phyloP scores from a whole-genome alignment of 2,329 filamentous ascomycete genomes.

The Xylaria sp. region DNA sequence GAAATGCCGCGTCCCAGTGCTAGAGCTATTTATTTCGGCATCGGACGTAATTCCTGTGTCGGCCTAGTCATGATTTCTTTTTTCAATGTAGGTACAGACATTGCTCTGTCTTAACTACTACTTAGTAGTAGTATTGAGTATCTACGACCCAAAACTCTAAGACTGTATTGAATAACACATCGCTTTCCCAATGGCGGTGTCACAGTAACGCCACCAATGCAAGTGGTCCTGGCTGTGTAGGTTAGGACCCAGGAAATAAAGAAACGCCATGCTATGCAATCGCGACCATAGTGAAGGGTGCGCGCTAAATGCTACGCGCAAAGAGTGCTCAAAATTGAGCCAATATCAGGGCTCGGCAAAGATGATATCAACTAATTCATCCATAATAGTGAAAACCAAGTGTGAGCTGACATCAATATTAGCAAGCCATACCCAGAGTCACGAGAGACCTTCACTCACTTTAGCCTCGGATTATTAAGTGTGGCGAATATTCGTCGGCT shows the following conservation, averaged over 20 bases:
- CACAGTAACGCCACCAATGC: slow-evolving; percentile 36
- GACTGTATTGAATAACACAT: slow-evolving; percentile 13
- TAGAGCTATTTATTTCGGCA: background rate
- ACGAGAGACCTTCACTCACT: slow-evolving; percentile 67
- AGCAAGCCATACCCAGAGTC: slow-evolving; percentile 22
- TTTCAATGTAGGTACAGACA: slow-evolving; percentile 15
- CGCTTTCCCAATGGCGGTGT: slow-evolving; percentile 24
- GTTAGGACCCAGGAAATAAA: slow-evolving; percentile 9
- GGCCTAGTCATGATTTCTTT: slow-evolving; percentile 15
- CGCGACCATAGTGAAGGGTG: slow-evolving; percentile 22
- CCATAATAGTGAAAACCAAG: slow-evolving; percentile 75
- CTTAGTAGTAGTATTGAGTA: background rate
- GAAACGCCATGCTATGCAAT: slow-evolving; percentile 40
- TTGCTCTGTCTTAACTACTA: background rate
- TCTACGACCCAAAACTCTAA: slow-evolving; percentile 10
- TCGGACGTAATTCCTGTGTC: background rate
- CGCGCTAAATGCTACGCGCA: slow-evolving; percentile 6
- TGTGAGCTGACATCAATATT: slow-evolving; percentile 65
- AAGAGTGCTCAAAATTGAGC: slow-evolving; percentile 19
- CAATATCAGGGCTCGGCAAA: slow-evolving; percentile 60
- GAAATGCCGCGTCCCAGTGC: background rate
- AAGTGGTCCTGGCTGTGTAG: slow-evolving; percentile 17
- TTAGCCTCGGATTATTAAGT: slow-evolving; percentile 89
- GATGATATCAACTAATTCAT: slow-evolving; percentile 74
- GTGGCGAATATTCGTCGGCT: slow-evolving; percentile 89